Evolutionary conservation across 495 filamentous ascomycete genomes (phyloP), one percentile per base, ranked within the genome.

Genomic region (Usnea hakonensis): DNA sequence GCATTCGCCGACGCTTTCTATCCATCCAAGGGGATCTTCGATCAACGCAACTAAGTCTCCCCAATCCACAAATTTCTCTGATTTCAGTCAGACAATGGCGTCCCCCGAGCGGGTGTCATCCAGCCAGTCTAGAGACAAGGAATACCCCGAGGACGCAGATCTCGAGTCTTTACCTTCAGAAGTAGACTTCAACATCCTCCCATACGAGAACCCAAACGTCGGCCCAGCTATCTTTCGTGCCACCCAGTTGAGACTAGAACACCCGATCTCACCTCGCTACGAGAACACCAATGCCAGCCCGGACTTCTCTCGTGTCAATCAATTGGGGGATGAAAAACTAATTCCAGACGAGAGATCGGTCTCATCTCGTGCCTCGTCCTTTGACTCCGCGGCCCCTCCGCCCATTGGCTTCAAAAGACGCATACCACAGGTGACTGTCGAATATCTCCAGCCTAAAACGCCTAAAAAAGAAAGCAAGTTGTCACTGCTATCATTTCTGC

Each of bases 351-450:
- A 32, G 3, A 19, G 26, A 52, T 6, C 28, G 6, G 28, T 2
- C 26, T 44, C 37, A 7, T 62, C 63, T 21, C 63, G 63, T 1
- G 40, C 57, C 23, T 65, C 64, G 41, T 63, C 61, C 26, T 67
- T 64, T 30, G 65, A 67, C 26, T 67, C 65, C 16, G 65, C 61
- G n/a, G 61, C 56, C 8, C 65, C 65, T 33, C 65, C 65, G 40
- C 65, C 65, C 13, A 67, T 67, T 16, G 35, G 62, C 28, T 43
- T 56, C 36, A 38, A 37, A 41, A 38, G 48, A 50, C 37, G 53
- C 38, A 30, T 33, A 16, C 36, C 35, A 44, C 44, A 53, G 36
- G 41, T 43, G n/a, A 28, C 13, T 36, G 30, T n/a, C 2, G 57
- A 64, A 13, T n/a, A 33, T 7, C 26, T n/a, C 13, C 19, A 21